These are phyloP conservation scores for Spergularia azorica DNA, from an alignment of 179 eudicot genomes.

Conservation along the genomic window DNA sequence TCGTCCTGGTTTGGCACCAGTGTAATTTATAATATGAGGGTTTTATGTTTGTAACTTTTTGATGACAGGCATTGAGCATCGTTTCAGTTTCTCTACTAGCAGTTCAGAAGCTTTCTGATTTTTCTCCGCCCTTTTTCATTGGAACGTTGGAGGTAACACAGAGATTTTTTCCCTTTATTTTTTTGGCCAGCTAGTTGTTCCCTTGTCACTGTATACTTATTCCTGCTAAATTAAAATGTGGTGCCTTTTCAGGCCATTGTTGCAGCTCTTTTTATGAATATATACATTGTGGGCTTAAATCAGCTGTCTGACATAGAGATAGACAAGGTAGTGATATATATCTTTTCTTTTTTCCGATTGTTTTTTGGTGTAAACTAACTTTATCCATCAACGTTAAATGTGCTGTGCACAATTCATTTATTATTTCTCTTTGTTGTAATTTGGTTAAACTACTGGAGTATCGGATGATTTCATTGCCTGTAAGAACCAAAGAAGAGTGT, in stretches of 20 bases:
- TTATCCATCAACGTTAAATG: not conserved
- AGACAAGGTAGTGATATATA: conserved; percentile 68
- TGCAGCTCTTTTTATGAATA: conserved; percentile 95
- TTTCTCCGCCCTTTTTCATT: conserved; percentile 74
- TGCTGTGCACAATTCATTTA: conserved; percentile 1
- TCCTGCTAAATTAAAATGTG: conserved; percentile 1
- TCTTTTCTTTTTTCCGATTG: not conserved
- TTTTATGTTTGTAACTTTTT: not conserved
- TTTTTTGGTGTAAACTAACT: not conserved
- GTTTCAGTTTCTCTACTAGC: conserved; percentile 97
- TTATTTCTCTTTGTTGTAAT: not conserved
- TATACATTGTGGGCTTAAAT: conserved; percentile 92
- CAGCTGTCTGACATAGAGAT: conserved; percentile 94
- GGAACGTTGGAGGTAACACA: conserved; percentile 77
- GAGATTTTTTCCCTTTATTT: conserved; percentile 7
- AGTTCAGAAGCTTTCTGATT: conserved; percentile 75
- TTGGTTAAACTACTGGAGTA: not conserved
- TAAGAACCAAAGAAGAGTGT: not conserved
- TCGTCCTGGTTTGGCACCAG: not conserved
- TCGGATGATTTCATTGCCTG: too few relatives aligned
- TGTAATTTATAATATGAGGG: not conserved
- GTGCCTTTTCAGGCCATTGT: conserved; percentile 73
- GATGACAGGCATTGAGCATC: conserved; percentile 93
- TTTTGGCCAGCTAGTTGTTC: not conserved
- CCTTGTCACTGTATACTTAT: not conserved